These are phyloP conservation scores for Neopestalotiopsis sp. DNA, from an alignment of 2,329 filamentous ascomycete genomes.

Conservation along the genomic window DNA sequence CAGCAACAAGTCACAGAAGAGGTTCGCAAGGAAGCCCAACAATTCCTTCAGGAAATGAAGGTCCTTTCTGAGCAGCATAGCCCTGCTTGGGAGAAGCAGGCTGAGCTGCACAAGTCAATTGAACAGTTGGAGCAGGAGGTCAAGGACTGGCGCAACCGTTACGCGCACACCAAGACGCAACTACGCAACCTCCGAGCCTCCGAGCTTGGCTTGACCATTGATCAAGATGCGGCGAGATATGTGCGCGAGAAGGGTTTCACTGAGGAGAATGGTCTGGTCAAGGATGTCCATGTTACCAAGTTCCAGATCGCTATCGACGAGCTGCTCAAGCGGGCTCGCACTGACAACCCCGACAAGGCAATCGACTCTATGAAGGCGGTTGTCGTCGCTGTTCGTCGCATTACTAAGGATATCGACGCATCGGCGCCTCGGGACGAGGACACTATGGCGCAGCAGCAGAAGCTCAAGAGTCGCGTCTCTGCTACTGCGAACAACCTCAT, in stretches of 20 bases:
- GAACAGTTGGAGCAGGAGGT: constrained; percentile 81
- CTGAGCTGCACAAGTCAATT: constrained; percentile 76
- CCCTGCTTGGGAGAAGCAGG: constrained; percentile 80
- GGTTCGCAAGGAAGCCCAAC: constrained; percentile 81
- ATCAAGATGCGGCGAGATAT: constrained; percentile 72
- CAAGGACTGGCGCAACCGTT: constrained; percentile 88
- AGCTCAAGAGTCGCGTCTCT: constrained; percentile 83
- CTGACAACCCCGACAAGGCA: constrained; percentile 73
- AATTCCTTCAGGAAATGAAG: constrained; percentile 89
- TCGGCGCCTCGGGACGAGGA: constrained; percentile 59
- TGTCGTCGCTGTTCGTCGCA: constrained; percentile 79
- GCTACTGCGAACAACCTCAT: constrained; percentile 95
- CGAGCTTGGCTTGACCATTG: constrained; percentile 73
- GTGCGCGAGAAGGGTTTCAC: constrained; percentile 70
- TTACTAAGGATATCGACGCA: constrained; percentile 80
- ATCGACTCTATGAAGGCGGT: constrained; percentile 88
- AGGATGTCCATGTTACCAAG: constrained; percentile 90
- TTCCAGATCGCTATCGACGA: constrained; percentile 96
- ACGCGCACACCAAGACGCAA: constrained; percentile 87
- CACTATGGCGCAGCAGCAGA: constrained; percentile 62
- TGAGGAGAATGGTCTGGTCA: constrained; percentile 77
- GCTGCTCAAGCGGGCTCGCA: constrained; percentile 77
- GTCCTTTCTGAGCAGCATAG: constrained; percentile 80
- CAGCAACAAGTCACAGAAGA: constrained; percentile 87
- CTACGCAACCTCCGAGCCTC: constrained; percentile 80